Conservation (phyloP, 2,329 filamentous ascomycete genomes). For the Coccinonectria pachysandricola region DNA sequence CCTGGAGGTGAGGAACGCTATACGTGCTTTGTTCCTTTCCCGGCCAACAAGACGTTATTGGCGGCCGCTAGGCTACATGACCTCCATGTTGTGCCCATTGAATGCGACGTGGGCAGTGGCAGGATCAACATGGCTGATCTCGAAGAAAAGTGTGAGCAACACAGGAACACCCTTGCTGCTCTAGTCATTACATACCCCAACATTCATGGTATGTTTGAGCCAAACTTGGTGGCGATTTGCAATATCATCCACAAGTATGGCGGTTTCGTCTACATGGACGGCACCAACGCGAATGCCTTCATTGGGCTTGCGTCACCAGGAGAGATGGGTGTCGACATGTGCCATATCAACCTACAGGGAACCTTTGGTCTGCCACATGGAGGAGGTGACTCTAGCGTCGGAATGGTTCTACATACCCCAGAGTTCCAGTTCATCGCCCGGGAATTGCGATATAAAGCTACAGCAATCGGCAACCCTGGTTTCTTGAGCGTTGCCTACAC, state of each 20-base stretch:
- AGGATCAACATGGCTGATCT: constrained; percentile 85
- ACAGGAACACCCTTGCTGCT: constrained; percentile 74
- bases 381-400: constrained; percentile 85
- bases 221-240: constrained; percentile 75
- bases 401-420: constrained; percentile 78
- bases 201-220: constrained; percentile 92
- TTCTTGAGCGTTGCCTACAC: constrained; percentile 38
- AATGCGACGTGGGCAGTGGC: constrained; percentile 77
- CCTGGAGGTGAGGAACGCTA: too few species aligned
- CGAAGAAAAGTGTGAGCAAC: constrained; percentile 78
- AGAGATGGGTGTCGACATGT: constrained; percentile 91
- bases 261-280: constrained; percentile 97
- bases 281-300: constrained; percentile 97
- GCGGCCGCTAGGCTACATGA: constrained; percentile 93
- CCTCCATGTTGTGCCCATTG: constrained; percentile 86
- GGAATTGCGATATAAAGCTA: constrained; percentile 18
- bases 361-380: constrained; percentile 98
- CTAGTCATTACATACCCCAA: constrained; percentile 97
- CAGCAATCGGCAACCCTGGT: constrained; percentile 42
- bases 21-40: constrained; percentile 89
- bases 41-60: constrained; percentile 91
- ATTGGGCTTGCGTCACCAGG: constrained; percentile 92
- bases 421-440: constrained; percentile 56
- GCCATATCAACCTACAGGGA: constrained; percentile 96
- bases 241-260: constrained; percentile 77